A percentile compares a stretch with the other conserved stretches of the same genome.
Conservation (phyloP, 1,284 basidiomycete genomes). For the Sporisorium scitamineum region DNA sequence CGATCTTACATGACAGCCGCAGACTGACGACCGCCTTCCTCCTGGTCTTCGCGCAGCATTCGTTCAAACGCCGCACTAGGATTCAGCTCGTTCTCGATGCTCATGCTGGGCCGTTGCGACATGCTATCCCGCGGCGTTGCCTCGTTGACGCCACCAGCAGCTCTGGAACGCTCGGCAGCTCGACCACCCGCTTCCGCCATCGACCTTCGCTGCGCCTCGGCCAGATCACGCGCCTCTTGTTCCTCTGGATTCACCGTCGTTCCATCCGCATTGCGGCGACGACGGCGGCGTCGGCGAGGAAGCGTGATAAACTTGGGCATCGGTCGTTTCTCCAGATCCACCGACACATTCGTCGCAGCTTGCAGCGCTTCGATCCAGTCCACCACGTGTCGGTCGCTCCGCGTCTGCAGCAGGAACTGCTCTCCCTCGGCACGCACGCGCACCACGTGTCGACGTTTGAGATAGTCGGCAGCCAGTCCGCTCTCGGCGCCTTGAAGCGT, state of each 20-base stretch:
- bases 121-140: conserved; percentile 28
- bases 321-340: conserved; percentile 88
- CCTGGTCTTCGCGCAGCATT: conserved; percentile 62
- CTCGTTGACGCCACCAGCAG: background rate
- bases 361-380: conserved; percentile 98
- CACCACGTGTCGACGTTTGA: conserved; percentile 95
- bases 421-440: conserved; percentile 91
- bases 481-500: conserved; percentile 90
- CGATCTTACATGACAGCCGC: conserved; percentile 33
- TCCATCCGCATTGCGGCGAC: conserved; percentile 51
- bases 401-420: conserved; percentile 94
- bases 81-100: conserved; percentile 46
- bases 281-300: conserved; percentile 61
- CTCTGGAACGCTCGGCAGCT: background rate
- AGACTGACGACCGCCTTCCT: conserved; percentile 27
- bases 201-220: conserved; percentile 62
- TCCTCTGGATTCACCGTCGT: conserved; percentile 34
- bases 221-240: conserved; percentile 58
- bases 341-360: conserved; percentile 89
- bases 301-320: conserved; percentile 69
- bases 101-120: conserved; percentile 34
- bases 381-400: conserved; percentile 85
- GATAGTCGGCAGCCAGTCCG: conserved; percentile 92
- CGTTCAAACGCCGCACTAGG: conserved; percentile 57
- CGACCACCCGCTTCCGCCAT: conserved; percentile 47